Percentiles rank a stretch among this genome's conserved stretches.
phyloP scores from a whole-genome alignment of 768 basidiomycete genomes.

The Leccinellum luteum region DNA sequence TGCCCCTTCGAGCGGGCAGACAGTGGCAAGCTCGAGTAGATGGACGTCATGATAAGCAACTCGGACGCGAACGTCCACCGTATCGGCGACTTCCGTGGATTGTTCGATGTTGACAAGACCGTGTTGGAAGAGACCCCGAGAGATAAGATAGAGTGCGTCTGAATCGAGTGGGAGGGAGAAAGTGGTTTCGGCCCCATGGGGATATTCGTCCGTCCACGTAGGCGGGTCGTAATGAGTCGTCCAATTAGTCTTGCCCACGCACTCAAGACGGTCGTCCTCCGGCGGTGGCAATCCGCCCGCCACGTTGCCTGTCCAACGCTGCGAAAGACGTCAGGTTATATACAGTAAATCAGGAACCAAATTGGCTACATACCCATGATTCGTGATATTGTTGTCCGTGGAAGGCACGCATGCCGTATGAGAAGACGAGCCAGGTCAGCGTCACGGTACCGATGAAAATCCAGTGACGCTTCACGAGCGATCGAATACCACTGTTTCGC shows the following conservation, averaged over 20 bases:
- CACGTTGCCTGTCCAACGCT: slow-evolving; percentile 8
- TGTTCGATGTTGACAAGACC: slow-evolving; percentile 31
- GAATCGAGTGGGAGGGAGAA: slow-evolving; percentile 32
- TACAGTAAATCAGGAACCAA: neutral
- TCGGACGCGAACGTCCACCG: slow-evolving; percentile 28
- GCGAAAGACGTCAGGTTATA: neutral
- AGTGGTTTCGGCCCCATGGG: slow-evolving; percentile 24
- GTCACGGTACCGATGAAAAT: slow-evolving; percentile 3
- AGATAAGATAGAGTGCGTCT: slow-evolving; percentile 29
- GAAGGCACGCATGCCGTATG: slow-evolving; percentile 3
- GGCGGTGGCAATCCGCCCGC: neutral
- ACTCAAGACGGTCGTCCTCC: slow-evolving; percentile 3
- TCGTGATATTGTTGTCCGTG: neutral
- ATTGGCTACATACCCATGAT: slow-evolving; percentile 7
- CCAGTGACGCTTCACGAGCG: slow-evolving; percentile 8
- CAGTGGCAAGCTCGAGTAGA: slow-evolving; percentile 21
- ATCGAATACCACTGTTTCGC: neutral
- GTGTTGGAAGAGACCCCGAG: slow-evolving; percentile 28
- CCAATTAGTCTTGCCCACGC: slow-evolving; percentile 20
- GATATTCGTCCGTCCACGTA: slow-evolving; percentile 18
- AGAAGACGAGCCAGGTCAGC: slow-evolving; percentile 16
- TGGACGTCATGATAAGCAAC: slow-evolving; percentile 21
- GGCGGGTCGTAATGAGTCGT: slow-evolving; percentile 25
- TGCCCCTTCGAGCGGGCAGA: slow-evolving; percentile 30
- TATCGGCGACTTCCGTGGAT: slow-evolving; percentile 27